These are phyloP conservation scores for Arthrobotrys conoides DNA, from an alignment of 2,329 filamentous ascomycete species.

Conservation along the genomic window DNA sequence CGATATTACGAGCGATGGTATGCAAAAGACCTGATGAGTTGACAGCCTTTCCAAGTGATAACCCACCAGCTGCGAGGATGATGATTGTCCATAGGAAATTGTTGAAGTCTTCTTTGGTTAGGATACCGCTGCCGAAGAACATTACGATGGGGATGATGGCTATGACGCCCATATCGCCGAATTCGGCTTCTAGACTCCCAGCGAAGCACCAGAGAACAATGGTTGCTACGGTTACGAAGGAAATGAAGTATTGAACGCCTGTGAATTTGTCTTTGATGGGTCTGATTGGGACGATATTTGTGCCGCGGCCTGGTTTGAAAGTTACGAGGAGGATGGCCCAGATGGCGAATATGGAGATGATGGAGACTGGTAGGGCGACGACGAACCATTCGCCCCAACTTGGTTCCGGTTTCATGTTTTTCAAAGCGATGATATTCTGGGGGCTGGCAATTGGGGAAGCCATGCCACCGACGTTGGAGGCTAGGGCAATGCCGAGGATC, in stretches of 20 bases:
- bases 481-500: slow-evolving; percentile 93
- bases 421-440: slow-evolving; percentile 95
- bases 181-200: slow-evolving; percentile 86
- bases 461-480: slow-evolving; percentile 95
- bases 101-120: slow-evolving; percentile 99
- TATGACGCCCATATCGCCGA: slow-evolving; percentile 98
- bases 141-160: slow-evolving; percentile 95
- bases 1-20: slow-evolving; percentile 85
- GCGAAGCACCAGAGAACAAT: slow-evolving; percentile 93
- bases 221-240: slow-evolving; percentile 82
- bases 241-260: slow-evolving; percentile 93
- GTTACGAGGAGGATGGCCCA: slow-evolving; percentile 88
- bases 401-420: slow-evolving; percentile 92
- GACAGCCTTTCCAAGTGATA: slow-evolving; percentile 93
- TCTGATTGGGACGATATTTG: slow-evolving; percentile 90
- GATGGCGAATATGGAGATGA: slow-evolving; percentile 87
- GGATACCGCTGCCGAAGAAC: slow-evolving; percentile 95
- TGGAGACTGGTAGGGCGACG: slow-evolving; percentile 90
- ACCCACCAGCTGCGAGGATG: slow-evolving; percentile 92
- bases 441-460: slow-evolving; percentile 97
- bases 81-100: slow-evolving; percentile 99
- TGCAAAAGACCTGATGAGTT: slow-evolving; percentile 92
- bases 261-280: slow-evolving; percentile 90
- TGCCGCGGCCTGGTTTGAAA: slow-evolving; percentile 87
- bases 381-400: slow-evolving; percentile 99